Evolutionary conservation across 2,329 filamentous ascomycete species (phyloP).

Genomic region (Rhexocercosporidium sp.): DNA sequence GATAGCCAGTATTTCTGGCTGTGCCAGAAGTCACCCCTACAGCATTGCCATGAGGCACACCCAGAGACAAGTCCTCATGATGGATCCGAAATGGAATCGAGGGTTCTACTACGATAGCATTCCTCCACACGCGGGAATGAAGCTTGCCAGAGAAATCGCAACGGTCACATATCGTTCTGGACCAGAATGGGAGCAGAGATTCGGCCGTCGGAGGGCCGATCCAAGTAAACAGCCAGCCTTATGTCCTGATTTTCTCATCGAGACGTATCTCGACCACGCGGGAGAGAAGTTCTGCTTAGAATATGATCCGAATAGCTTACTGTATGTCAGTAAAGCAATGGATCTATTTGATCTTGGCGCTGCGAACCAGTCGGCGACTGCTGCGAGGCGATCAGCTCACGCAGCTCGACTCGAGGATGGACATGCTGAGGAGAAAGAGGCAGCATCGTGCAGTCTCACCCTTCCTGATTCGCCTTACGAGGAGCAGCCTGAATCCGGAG

Average conservation of each 20-base stretch:
- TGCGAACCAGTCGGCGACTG: conserved; percentile 69
- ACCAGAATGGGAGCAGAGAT: conserved; percentile 96
- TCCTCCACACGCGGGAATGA: conserved; percentile 96
- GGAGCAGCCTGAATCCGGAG: conserved; percentile 68
- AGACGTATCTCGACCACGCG: conserved; percentile 97
- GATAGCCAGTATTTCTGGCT: conserved; percentile 90
- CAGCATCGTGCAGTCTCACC: conserved; percentile 74
- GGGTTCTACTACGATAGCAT: conserved; percentile 91
- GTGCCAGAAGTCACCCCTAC: conserved; percentile 93
- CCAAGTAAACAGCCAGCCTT: conserved; percentile 84
- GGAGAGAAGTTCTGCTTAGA: conserved; percentile 98
- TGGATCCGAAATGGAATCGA: conserved; percentile 96
- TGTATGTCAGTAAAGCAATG: conserved; percentile 99
- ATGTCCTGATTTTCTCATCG: conserved; percentile 97
- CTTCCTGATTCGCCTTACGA: conserved; percentile 85
- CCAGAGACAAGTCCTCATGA: conserved; percentile 97
- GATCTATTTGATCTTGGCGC: conserved; percentile 91
- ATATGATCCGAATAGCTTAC: conserved; percentile 92
- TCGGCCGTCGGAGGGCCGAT: conserved; percentile 86
- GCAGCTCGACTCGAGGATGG: conserved; percentile 58
- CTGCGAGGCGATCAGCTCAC: conserved; percentile 65
- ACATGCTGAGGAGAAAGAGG: conserved; percentile 38
- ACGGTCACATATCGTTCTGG: conserved; percentile 97
- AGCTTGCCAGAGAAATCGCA: conserved; percentile 94
- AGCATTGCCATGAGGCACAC: conserved; percentile 99